Evolutionary conservation across 2,329 filamentous ascomycete species (phyloP).

Genomic region (Microdochium nivale): DNA sequence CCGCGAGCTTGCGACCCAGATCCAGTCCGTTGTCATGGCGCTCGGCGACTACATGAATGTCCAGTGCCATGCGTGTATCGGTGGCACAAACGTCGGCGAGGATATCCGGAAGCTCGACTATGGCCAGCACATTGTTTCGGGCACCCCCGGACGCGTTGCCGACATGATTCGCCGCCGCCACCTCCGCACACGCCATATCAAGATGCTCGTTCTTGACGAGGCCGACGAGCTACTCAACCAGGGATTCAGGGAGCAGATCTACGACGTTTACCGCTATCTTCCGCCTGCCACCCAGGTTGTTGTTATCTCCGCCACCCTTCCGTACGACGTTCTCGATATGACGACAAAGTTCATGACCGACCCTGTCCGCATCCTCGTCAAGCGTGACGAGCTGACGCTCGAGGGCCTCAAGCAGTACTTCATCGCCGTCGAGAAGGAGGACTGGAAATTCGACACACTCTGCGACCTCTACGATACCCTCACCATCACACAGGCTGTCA

Average conservation of each 20-base stretch:
- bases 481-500: slow-evolving; percentile 97
- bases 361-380: slow-evolving; percentile 90
- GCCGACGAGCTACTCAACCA: slow-evolving; percentile 69
- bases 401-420: slow-evolving; percentile 99
- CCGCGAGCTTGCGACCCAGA: slow-evolving; percentile 93
- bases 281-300: slow-evolving; percentile 98
- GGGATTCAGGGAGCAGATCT: slow-evolving; percentile 96
- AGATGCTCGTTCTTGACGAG: slow-evolving; percentile 56
- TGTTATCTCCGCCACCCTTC: slow-evolving; percentile 90
- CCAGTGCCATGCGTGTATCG: slow-evolving; percentile 97
- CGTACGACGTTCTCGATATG: slow-evolving; percentile 97
- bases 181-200: slow-evolving; percentile 51
- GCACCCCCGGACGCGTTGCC: slow-evolving; percentile 86
- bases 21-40: slow-evolving; percentile 98
- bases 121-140: slow-evolving; percentile 94
- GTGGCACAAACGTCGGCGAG: slow-evolving; percentile 94
- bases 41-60: slow-evolving; percentile 99
- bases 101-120: slow-evolving; percentile 97
- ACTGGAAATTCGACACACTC: slow-evolving; percentile 99
- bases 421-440: slow-evolving; percentile 97
- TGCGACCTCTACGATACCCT: slow-evolving; percentile 98
- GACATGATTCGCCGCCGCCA: slow-evolving; percentile 54
- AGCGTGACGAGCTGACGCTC: slow-evolving; percentile 96
- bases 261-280: slow-evolving; percentile 96
- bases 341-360: slow-evolving; percentile 99